Conservation (phyloP, 1,139 yeast genomes). For the Scheffersomyces illinoinensis region DNA sequence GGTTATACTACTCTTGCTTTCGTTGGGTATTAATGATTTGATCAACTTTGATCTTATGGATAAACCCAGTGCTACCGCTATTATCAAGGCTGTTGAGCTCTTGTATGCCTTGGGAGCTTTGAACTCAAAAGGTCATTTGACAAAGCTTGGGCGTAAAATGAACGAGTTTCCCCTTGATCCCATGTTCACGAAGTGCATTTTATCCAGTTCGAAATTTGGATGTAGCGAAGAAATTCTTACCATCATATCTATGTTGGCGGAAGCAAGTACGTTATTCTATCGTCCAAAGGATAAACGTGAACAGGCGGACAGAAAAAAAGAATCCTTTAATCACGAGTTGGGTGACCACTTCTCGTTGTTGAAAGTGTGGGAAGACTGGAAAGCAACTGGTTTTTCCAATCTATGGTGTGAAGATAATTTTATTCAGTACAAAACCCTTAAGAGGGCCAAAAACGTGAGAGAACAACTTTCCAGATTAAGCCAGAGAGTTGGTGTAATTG, state of each 20-base stretch:
- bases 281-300: slow-evolving; percentile 71
- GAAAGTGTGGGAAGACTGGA: slow-evolving; percentile 79
- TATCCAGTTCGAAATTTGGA: slow-evolving; percentile 59
- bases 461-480: slow-evolving; percentile 70
- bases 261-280: slow-evolving; percentile 68
- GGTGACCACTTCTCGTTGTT: slow-evolving; percentile 81
- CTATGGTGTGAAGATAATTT: slow-evolving; percentile 90
- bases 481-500: slow-evolving; percentile 52
- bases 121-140: slow-evolving; percentile 75
- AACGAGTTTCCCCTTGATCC: slow-evolving; percentile 94
- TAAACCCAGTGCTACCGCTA: slow-evolving; percentile 70
- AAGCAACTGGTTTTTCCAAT: slow-evolving; percentile 62
- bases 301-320: slow-evolving; percentile 64
- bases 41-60: slow-evolving; percentile 88
- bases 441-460: slow-evolving; percentile 70
- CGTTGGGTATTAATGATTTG: slow-evolving; percentile 81
- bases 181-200: slow-evolving; percentile 74
- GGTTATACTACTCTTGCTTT: slow-evolving; percentile 70
- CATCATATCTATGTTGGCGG: slow-evolving; percentile 82
- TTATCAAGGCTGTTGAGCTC: slow-evolving; percentile 76
- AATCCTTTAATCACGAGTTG: slow-evolving; percentile 52
- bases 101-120: slow-evolving; percentile 87
- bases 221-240: slow-evolving; percentile 69
- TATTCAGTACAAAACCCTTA: slow-evolving; percentile 71
- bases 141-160: slow-evolving; percentile 80